A percentile compares a stretch with the other conserved stretches of the same genome.
phyloP scores from a whole-genome alignment of 179 eudicot species.

The Patellifolia procumbens region DNA sequence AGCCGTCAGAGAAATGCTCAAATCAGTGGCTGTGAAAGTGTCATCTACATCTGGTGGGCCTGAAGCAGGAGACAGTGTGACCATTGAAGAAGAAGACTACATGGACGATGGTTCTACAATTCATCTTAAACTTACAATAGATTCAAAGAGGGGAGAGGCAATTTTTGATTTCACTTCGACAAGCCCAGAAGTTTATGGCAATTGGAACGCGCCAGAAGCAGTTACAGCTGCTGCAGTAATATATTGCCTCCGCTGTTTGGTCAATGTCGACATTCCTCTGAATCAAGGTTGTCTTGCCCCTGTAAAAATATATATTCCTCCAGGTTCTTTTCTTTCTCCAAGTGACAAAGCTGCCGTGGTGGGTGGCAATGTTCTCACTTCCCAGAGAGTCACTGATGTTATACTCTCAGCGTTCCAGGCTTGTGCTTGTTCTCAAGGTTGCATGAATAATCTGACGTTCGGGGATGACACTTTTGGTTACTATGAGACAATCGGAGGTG shows the following conservation, averaged over 20 bases:
- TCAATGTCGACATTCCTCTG: constrained; percentile 87
- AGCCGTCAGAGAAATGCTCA: constrained; percentile 98
- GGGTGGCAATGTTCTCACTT: constrained; percentile 96
- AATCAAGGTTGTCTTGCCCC: constrained; percentile 98
- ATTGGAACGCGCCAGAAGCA: constrained; percentile 99
- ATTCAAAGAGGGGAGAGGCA: constrained; percentile 79
- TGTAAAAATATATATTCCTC: constrained; percentile 74
- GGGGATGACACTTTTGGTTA: constrained; percentile 92
- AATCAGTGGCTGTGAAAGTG: constrained; percentile 64
- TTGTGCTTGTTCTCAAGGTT: constrained; percentile 97
- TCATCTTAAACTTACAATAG: constrained; percentile 75
- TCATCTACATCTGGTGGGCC: constrained; percentile 33
- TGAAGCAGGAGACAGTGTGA: constrained; percentile 35
- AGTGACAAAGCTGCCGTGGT: constrained; percentile 98
- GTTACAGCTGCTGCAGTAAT: constrained; percentile 96
- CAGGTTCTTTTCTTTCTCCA: constrained; percentile 85
- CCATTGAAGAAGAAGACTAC: constrained; percentile 90
- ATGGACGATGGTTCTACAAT: constrained; percentile 96
- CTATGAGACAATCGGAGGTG: constrained; percentile 97
- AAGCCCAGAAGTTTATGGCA: constrained; percentile 92
- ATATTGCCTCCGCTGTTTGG: constrained; percentile 91
- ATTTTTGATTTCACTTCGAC: constrained; percentile 81
- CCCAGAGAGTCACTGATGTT: constrained; percentile 94
- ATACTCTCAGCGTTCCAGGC: constrained; percentile 93
- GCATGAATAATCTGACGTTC: constrained; percentile 96